Conservation (phyloP, 768 basidiomycete genomes). For the Russula sp. region DNA sequence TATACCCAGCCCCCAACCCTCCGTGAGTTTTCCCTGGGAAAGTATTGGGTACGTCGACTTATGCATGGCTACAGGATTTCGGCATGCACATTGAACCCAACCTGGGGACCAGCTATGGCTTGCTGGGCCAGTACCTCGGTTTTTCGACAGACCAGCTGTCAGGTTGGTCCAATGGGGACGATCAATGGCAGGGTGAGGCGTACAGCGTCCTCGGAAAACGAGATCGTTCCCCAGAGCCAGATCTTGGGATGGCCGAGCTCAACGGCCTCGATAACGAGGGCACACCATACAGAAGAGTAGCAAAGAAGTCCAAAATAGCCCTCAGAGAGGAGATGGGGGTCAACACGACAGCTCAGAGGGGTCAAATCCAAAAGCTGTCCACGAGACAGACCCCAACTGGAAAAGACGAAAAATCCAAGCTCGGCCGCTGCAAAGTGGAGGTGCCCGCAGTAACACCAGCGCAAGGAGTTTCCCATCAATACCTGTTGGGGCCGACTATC, state of each 20-base stretch:
- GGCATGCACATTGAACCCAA: background rate
- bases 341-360: background rate
- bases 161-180: background rate
- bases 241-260: too few species aligned
- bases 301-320: background rate
- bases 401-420: background rate
- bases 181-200: too few species aligned
- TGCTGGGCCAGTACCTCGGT: background rate
- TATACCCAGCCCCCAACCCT: too few species aligned
- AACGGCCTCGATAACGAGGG: too few species aligned
- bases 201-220: too few species aligned
- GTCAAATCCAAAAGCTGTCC: background rate
- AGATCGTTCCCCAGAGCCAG: too few species aligned
- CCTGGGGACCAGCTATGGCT: background rate
- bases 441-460: background rate
- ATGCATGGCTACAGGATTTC: background rate
- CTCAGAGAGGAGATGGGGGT: background rate
- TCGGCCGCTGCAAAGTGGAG: background rate
- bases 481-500: background rate
- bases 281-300: too few species aligned
- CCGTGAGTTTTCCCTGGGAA: background rate
- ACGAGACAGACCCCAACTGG: background rate
- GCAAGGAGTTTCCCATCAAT: background rate
- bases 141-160: background rate
- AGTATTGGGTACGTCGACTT: background rate